phyloP scores from a whole-genome alignment of 768 basidiomycete species.

The Kwoniella sp. region DNA sequence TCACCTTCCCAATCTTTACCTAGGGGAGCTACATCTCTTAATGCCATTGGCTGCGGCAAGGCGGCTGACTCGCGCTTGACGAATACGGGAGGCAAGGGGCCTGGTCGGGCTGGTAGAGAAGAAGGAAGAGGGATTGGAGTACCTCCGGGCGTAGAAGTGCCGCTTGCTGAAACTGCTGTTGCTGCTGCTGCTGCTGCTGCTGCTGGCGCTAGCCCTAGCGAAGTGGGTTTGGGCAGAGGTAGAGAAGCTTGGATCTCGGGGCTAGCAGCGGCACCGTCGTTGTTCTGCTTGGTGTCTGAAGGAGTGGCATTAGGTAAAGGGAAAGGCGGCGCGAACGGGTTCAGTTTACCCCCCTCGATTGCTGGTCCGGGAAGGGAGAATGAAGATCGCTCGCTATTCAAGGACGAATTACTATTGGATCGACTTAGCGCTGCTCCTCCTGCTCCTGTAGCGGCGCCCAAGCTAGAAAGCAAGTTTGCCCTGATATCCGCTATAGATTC shows the following conservation, averaged over 20 bases:
- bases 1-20: conserved; percentile 41
- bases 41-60: conserved; percentile 45
- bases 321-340: conserved; percentile 41
- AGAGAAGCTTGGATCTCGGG: background rate
- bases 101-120: conserved; percentile 30
- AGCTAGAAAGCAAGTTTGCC: background rate
- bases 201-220: background rate
- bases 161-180: background rate
- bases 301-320: conserved; percentile 22
- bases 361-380: background rate
- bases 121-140: conserved; percentile 18
- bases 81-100: conserved; percentile 39
- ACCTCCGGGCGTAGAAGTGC: background rate
- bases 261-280: background rate
- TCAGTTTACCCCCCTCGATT: conserved; percentile 11
- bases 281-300: background rate
- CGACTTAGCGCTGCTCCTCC: background rate
- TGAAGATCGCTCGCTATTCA: conserved; percentile 3
- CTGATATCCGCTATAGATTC: background rate
- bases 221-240: conserved; percentile 8
- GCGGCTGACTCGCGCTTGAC: conserved; percentile 42
- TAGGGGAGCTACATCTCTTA: conserved; percentile 38
- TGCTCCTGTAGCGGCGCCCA: background rate
- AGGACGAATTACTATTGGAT: conserved; percentile 19
- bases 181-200: background rate